These are phyloP conservation scores for Pleurotus cornucopiae DNA, from an alignment of 768 basidiomycete genomes.

Conservation along the genomic window DNA sequence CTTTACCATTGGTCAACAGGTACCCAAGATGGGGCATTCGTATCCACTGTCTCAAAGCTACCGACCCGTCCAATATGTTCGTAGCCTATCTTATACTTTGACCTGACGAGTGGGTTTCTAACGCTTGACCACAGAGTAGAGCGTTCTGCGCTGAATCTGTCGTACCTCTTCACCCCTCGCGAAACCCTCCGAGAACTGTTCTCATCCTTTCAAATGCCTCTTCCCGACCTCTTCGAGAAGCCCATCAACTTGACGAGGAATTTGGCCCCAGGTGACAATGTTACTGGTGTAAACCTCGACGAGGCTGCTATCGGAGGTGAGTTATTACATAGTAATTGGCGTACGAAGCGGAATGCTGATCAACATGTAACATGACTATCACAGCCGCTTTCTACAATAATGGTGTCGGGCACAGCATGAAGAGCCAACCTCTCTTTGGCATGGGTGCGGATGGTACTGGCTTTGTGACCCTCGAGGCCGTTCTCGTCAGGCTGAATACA, in stretches of 20 bases:
- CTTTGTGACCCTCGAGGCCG: conserved; percentile 17
- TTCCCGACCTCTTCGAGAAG: conserved; percentile 21
- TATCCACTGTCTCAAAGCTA: conserved; percentile 29
- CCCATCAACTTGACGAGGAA: conserved; percentile 19
- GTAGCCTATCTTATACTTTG: conserved; percentile 4
- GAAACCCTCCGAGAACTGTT: conserved; percentile 27
- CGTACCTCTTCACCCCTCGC: conserved; percentile 33
- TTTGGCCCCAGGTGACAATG: background rate
- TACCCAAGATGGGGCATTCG: conserved; percentile 38
- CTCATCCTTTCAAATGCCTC: conserved; percentile 23
- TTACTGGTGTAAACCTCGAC: conserved; percentile 15
- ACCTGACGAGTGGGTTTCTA: background rate
- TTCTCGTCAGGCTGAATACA: conserved; percentile 18
- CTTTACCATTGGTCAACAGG: conserved; percentile 14
- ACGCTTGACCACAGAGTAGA: conserved; percentile 16
- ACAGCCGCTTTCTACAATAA: conserved; percentile 29
- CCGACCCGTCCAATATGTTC: conserved; percentile 27
- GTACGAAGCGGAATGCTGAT: background rate
- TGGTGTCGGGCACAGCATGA: conserved; percentile 26
- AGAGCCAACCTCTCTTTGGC: conserved; percentile 12
- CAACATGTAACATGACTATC: background rate
- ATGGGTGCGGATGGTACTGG: conserved; percentile 16
- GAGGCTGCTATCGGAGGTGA: conserved; percentile 22
- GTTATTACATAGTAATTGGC: background rate
- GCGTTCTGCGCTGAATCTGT: conserved; percentile 17